Percentiles rank a stretch among this genome's conserved stretches.
phyloP scores from a whole-genome alignment of 768 basidiomycete species.

The Russula virescens region DNA sequence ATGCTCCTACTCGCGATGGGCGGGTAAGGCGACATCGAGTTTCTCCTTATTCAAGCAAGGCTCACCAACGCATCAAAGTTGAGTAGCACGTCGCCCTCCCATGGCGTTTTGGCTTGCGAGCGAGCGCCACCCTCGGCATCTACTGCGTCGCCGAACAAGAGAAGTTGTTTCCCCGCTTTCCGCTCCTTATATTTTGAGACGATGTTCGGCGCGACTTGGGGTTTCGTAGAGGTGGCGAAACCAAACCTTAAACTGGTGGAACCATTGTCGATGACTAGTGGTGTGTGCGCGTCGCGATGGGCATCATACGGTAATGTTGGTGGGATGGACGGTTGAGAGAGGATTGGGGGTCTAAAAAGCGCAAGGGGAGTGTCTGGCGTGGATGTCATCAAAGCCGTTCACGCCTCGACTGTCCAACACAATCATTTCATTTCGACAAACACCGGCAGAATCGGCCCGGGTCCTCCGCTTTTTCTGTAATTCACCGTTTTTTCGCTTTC shows the following conservation, averaged over 20 bases:
- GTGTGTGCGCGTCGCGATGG: constrained; percentile 35
- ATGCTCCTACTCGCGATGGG: constrained; percentile 62
- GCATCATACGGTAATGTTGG: constrained; percentile 10
- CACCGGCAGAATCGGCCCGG: too few relatives aligned
- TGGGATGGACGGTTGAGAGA: constrained; percentile 14
- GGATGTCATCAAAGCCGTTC: background rate
- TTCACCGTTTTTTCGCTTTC: too few relatives aligned
- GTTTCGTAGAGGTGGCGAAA: constrained; percentile 56
- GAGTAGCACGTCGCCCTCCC: constrained; percentile 90
- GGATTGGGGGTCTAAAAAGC: constrained; percentile 9
- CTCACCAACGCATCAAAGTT: constrained; percentile 92
- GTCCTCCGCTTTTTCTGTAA: too few relatives aligned
- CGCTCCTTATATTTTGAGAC: constrained; percentile 89
- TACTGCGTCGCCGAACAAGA: constrained; percentile 84
- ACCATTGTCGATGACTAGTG: constrained; percentile 88
- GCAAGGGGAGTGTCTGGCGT: constrained; percentile 7
- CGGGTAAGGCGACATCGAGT: background rate
- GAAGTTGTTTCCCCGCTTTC: constrained; percentile 70
- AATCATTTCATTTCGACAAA: too few relatives aligned
- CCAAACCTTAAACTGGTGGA: constrained; percentile 79
- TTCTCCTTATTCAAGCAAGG: constrained; percentile 16
- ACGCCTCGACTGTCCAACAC: too few relatives aligned
- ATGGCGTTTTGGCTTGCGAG: constrained; percentile 72
- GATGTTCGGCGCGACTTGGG: constrained; percentile 61
- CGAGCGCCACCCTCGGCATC: constrained; percentile 83